A percentile compares a stretch with the other conserved stretches of the same genome.
phyloP scores from a whole-genome alignment of 2,329 filamentous ascomycete genomes.

The Magnaporthiopsis rhizophila region DNA sequence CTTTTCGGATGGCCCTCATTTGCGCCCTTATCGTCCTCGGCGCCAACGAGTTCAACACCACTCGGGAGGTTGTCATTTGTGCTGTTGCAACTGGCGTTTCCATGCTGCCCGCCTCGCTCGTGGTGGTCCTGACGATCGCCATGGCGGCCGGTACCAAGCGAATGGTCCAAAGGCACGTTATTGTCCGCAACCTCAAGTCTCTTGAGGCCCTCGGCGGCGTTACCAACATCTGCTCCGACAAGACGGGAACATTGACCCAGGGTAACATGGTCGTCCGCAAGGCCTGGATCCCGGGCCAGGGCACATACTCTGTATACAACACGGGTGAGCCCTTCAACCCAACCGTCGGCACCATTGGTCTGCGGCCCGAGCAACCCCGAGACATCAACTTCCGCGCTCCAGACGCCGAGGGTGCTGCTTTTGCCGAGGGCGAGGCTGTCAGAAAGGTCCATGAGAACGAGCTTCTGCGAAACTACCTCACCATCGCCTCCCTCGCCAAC shows the following conservation, averaged over 20 bases:
- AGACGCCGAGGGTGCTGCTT: neutral
- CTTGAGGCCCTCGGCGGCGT: slow-evolving; percentile 48
- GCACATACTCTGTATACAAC: slow-evolving; percentile 46
- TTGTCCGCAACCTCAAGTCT: slow-evolving; percentile 48
- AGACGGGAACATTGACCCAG: slow-evolving; percentile 56
- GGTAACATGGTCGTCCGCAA: slow-evolving; percentile 53
- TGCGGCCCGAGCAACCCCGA: slow-evolving; percentile 8
- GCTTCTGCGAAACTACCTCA: slow-evolving; percentile 23
- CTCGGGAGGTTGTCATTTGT: slow-evolving; percentile 53
- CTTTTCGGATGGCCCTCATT: slow-evolving; percentile 55
- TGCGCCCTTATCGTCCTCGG: slow-evolving; percentile 59
- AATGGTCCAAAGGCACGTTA: slow-evolving; percentile 39
- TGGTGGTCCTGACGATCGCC: slow-evolving; percentile 60
- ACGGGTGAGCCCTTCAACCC: slow-evolving; percentile 24
- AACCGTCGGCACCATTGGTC: slow-evolving; percentile 6
- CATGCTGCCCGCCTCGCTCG: slow-evolving; percentile 56
- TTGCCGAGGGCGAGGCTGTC: neutral
- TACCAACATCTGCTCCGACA: slow-evolving; percentile 49
- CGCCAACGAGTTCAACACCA: slow-evolving; percentile 43
- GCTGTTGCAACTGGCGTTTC: slow-evolving; percentile 50
- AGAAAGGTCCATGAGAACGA: neutral
- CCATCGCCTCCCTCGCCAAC: slow-evolving; percentile 52
- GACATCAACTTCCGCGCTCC: slow-evolving; percentile 19
- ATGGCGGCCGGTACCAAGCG: slow-evolving; percentile 51
- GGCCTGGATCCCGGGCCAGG: slow-evolving; percentile 50